Evolutionary conservation across 1,284 basidiomycete species (phyloP).

Genomic region (Puccinia polysora): DNA sequence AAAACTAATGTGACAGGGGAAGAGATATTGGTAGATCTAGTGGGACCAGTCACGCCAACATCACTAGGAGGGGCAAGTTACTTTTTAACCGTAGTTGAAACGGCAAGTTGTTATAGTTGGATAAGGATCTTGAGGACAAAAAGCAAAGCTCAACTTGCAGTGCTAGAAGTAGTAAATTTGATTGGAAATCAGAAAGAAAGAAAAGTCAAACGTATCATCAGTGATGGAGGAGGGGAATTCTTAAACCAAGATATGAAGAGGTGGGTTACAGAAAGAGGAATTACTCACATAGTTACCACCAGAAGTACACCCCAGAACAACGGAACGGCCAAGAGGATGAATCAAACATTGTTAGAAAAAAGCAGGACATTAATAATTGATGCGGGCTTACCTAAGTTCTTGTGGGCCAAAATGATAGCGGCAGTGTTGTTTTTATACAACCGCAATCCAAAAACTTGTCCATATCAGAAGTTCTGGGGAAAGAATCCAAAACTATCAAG

Average conservation of each 20-base stretch:
- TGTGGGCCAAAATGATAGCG: slow-evolving; percentile 7
- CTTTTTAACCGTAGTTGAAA: slow-evolving; percentile 1
- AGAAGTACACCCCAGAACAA: slow-evolving; percentile 19
- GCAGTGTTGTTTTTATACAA: background rate
- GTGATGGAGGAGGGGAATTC: slow-evolving; percentile 18
- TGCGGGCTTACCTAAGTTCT: background rate
- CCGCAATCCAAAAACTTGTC: background rate
- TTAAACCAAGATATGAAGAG: background rate
- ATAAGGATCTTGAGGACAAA: background rate
- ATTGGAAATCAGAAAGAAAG: background rate
- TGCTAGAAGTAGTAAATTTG: background rate
- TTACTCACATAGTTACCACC: slow-evolving; percentile 1
- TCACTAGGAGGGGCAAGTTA: slow-evolving; percentile 12
- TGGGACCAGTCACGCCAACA: slow-evolving; percentile 19
- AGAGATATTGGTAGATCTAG: slow-evolving; percentile 8
- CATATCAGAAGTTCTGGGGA: background rate
- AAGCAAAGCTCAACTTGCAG: background rate
- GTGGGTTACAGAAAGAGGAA: slow-evolving; percentile 3
- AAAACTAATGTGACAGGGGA: background rate
- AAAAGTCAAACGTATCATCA: slow-evolving; percentile 9
- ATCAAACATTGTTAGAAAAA: background rate
- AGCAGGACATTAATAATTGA: background rate
- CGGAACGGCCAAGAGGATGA: background rate
- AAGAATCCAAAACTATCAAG: background rate
- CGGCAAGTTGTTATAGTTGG: background rate